Evolutionary conservation across 208 protist species (phyloP), one percentile per base, ranked within the genome.

Genomic region (Crithidia acanthocephali): DNA sequence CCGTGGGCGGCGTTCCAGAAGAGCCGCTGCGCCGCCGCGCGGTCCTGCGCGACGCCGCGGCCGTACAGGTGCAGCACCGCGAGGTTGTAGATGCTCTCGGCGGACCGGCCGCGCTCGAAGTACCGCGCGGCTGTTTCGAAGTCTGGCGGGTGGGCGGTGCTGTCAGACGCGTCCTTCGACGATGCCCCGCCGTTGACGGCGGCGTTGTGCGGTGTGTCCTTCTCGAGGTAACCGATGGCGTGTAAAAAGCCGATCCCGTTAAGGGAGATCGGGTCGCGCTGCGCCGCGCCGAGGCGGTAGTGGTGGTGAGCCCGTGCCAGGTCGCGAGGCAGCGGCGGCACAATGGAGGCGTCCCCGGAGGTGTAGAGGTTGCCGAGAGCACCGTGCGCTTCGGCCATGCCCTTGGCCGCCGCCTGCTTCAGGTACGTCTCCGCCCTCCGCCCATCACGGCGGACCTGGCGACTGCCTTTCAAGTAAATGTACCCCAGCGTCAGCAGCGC

Each of bases 211-310:
- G 23, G 28, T 2, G 28, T 20, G 40, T 79, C 79, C 33, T 83
- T 51, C 10, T 79, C 56, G 13, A 92, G 77, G 52, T 83, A 89
- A 25, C 92, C 92, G n/a, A 88, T 74, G 2, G 88, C 76, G 74
- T 96, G 84, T 33, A 98, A 67, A 48, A 88, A 95, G 30, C 92
- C 94, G 11, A 98, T 58, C 8, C 92, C 94, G 61, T 96, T 96
- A 7, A 88, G 63, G 1, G 89, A 85, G 8, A 81, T 45, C 2
- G 81, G 50, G 62, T 96, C 86, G 2, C 73, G 45, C 57, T 57
- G 63, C 10, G 45, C 37, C n/a, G 71, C 76, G 44, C 90, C 91
- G 27, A 86, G 27, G 30, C 40, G 61, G 77, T 96, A 96, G 76
- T 93, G 90, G 52, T 76, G 55, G 32, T 69, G 50, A 2, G 92